Evolutionary conservation across 2,329 filamentous ascomycete genomes (phyloP).

Genomic region (Exophiala mesophila): DNA sequence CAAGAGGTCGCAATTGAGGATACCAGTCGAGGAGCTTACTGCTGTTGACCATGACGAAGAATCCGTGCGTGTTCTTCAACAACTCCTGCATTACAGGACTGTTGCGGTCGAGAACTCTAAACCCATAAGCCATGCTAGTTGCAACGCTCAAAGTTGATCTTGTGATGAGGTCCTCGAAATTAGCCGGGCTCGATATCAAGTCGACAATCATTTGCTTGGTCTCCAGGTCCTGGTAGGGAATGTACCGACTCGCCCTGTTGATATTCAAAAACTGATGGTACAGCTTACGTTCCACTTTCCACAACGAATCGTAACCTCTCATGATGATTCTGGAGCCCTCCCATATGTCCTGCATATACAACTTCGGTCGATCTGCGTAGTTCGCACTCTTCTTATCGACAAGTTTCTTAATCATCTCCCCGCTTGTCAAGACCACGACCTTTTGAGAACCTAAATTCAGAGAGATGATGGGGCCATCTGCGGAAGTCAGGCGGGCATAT

Average conservation of each 20-base stretch:
- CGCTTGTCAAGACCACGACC: constrained; percentile 46
- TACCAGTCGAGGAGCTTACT: constrained; percentile 11
- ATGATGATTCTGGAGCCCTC: constrained; percentile 9
- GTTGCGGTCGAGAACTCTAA: constrained; percentile 13
- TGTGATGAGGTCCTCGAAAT: constrained; percentile 11
- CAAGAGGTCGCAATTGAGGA: constrained; percentile 13
- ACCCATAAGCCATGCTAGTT: constrained; percentile 14
- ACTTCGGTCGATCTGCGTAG: constrained; percentile 46
- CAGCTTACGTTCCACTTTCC: constrained; percentile 21
- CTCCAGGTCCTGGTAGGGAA: constrained; percentile 18
- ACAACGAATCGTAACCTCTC: constrained; percentile 18
- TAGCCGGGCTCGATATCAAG: constrained; percentile 4
- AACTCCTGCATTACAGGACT: constrained; percentile 15
- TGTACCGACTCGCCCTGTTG: constrained; percentile 16
- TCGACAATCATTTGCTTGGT: constrained; percentile 9
- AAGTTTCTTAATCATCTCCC: constrained; percentile 46
- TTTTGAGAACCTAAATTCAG: constrained; percentile 47
- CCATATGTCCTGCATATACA: constrained; percentile 39
- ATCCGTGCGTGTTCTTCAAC: constrained; percentile 7
- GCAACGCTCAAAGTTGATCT: constrained; percentile 6
- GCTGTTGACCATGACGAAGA: constrained; percentile 7
- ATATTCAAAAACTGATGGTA: constrained; percentile 23
- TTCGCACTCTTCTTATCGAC: constrained; percentile 46
- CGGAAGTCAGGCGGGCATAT: too few relatives aligned
- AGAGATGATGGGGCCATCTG: constrained; percentile 41